A percentile compares a stretch with the other conserved stretches of the same genome.
Evolutionary conservation across 2,329 filamentous ascomycete species (phyloP).

Genomic region (Apiospora phragmitis): DNA sequence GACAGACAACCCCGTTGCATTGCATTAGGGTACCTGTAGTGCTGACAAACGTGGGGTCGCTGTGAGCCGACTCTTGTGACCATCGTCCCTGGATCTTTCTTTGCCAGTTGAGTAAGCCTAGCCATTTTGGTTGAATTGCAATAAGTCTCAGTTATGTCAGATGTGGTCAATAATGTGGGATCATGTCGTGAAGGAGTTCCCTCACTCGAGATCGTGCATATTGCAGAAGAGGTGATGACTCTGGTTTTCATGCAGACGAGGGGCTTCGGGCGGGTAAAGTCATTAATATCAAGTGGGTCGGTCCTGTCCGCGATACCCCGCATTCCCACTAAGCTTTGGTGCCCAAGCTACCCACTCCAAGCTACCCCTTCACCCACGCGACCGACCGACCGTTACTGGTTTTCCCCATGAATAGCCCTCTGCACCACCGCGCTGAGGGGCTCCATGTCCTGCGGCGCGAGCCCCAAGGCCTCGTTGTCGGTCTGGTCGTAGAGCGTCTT

Average conservation of each 20-base stretch:
- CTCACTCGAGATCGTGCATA: too few species aligned
- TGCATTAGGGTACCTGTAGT: background rate
- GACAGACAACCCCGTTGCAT: too few species aligned
- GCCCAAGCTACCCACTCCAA: background rate
- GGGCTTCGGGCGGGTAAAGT: background rate
- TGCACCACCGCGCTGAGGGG: constrained; percentile 49
- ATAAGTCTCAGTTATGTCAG: too few species aligned
- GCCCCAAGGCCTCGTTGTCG: constrained; percentile 62
- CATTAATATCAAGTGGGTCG: background rate
- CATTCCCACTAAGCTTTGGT: background rate
- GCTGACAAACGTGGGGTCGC: background rate
- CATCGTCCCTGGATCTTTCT: too few species aligned
- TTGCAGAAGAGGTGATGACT: too few species aligned
- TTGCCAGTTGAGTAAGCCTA: too few species aligned
- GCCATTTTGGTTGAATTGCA: too few species aligned
- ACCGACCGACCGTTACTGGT: constrained; percentile 7
- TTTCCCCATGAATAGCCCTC: constrained; percentile 27
- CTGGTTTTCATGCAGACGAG: too few species aligned
- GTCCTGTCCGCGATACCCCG: background rate
- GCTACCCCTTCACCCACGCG: background rate
- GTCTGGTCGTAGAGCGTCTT: constrained; percentile 69
- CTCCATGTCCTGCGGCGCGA: constrained; percentile 50
- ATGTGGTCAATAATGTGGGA: too few species aligned
- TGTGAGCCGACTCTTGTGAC: background rate
- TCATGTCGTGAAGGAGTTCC: too few species aligned